These are phyloP conservation scores for Dactylis glomerata DNA, from an alignment of 176 grass and related monocot species.

Conservation along the genomic window DNA sequence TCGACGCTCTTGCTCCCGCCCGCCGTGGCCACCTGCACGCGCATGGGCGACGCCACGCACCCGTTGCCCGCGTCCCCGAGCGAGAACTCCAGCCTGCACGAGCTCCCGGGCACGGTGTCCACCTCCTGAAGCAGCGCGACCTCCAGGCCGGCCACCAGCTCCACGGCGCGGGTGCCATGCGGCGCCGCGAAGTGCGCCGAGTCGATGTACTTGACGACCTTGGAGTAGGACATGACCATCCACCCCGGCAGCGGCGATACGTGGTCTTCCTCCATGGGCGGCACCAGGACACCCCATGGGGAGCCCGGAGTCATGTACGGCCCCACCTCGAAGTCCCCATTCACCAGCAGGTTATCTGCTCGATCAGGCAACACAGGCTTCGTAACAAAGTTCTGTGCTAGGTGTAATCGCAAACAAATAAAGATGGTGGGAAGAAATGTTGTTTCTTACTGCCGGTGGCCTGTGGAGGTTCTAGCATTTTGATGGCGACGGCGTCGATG, in stretches of 20 bases:
- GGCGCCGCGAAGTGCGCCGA: constrained; percentile 40
- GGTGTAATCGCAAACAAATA: neutral
- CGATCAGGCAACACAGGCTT: neutral
- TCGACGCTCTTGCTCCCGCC: neutral
- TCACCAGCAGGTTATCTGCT: constrained; percentile 30
- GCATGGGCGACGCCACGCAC: constrained; percentile 28
- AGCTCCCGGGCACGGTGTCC: constrained; percentile 22
- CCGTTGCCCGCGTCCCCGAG: constrained; percentile 31
- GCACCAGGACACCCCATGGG: constrained; percentile 37
- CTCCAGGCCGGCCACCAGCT: constrained; percentile 48
- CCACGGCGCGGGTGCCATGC: constrained; percentile 38
- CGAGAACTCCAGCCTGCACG: constrained; percentile 41
- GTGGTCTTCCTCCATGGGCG: constrained; percentile 47
- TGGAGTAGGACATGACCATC: constrained; percentile 53
- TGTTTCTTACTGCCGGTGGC: neutral
- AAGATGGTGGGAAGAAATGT: neutral
- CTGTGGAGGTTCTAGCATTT: constrained; percentile 4
- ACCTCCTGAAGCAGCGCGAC: constrained; percentile 43
- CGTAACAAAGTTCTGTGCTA: neutral
- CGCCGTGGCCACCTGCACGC: constrained; percentile 35
- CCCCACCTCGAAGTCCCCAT: constrained; percentile 50
- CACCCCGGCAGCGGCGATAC: constrained; percentile 72
- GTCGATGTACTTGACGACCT: constrained; percentile 50
- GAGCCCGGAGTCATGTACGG: constrained; percentile 30
- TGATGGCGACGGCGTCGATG: constrained; percentile 36